Conservation (phyloP, 2,329 filamentous ascomycete genomes). For the Arthroderma sp. region DNA sequence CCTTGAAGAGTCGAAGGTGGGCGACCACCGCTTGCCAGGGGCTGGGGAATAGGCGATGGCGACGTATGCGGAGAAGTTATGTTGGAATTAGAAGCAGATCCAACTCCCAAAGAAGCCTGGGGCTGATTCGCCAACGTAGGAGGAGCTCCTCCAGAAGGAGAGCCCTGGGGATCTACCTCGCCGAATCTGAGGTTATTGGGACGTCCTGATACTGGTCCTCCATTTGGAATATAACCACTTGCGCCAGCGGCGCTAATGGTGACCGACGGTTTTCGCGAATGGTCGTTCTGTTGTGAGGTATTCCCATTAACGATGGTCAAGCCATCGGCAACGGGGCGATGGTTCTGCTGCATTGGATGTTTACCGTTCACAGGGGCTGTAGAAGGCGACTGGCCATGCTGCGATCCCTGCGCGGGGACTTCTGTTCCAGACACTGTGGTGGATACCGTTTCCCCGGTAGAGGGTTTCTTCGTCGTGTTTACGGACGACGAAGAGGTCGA, state of each 20-base stretch:
- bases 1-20: conserved; percentile 64
- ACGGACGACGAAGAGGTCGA: conserved; percentile 47
- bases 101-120: conserved; percentile 32
- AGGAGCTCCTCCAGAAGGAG: conserved; percentile 50
- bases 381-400: conserved; percentile 49
- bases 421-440: conserved; percentile 41
- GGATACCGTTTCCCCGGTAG: conserved; percentile 37
- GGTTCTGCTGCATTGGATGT: conserved; percentile 43
- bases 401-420: conserved; percentile 26
- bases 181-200: conserved; percentile 43
- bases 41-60: conserved; percentile 85
- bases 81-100: conserved; percentile 50
- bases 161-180: conserved; percentile 30
- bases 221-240: conserved; percentile 63
- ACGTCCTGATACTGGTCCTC: conserved; percentile 42
- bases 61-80: conserved; percentile 75
- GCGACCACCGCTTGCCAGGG: conserved; percentile 66
- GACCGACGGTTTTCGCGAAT: conserved; percentile 76
- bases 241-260: conserved; percentile 79
- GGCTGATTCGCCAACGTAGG: conserved; percentile 32
- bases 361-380: conserved; percentile 78
- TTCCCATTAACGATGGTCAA: conserved; percentile 56
- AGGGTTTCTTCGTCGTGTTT: conserved; percentile 46
- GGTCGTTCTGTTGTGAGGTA: conserved; percentile 45
- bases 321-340: conserved; percentile 41